Percentiles rank a stretch among this genome's conserved stretches.
phyloP scores from a whole-genome alignment of 208 protist species.

The Acanthamoeba polyphaga region DNA sequence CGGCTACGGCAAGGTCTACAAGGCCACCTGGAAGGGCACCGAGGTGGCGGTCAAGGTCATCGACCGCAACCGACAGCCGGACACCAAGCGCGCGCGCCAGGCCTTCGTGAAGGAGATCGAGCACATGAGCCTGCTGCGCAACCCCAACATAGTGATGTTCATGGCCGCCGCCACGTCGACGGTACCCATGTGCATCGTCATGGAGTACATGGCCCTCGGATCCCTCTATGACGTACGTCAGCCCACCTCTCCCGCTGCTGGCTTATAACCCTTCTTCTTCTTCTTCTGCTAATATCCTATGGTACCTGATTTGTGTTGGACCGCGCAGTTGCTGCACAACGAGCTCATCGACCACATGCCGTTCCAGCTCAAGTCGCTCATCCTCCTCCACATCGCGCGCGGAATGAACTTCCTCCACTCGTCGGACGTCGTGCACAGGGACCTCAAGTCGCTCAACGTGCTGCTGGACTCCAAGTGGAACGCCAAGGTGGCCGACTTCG shows the following conservation, averaged over 20 bases:
- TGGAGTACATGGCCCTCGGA: conserved; percentile 47
- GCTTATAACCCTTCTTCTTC: no score
- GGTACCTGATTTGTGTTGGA: not conserved
- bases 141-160: conserved; percentile 61
- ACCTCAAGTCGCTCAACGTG: conserved; percentile 41
- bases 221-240: conserved; percentile 25
- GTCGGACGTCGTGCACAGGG: conserved; percentile 18
- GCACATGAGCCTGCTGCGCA: conserved; percentile 62
- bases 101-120: conserved; percentile 76
- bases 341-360: conserved; percentile 32
- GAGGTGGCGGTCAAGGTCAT: conserved; percentile 66
- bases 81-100: conserved; percentile 28
- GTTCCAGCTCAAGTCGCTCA: conserved; percentile 29
- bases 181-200: conserved; percentile 14
- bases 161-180: conserved; percentile 25
- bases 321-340: conserved; percentile 20
- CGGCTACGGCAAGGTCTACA: conserved; percentile 49
- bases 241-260: no score
- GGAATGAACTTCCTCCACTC: conserved; percentile 62
- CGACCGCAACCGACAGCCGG: conserved; percentile 34
- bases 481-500: conserved; percentile 18
- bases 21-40: conserved; percentile 9
- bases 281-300: no score
- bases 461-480: conserved; percentile 44
- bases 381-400: conserved; percentile 14